phyloP scores from a whole-genome alignment of 768 basidiomycete genomes.

The Xanthoconium purpureum region DNA sequence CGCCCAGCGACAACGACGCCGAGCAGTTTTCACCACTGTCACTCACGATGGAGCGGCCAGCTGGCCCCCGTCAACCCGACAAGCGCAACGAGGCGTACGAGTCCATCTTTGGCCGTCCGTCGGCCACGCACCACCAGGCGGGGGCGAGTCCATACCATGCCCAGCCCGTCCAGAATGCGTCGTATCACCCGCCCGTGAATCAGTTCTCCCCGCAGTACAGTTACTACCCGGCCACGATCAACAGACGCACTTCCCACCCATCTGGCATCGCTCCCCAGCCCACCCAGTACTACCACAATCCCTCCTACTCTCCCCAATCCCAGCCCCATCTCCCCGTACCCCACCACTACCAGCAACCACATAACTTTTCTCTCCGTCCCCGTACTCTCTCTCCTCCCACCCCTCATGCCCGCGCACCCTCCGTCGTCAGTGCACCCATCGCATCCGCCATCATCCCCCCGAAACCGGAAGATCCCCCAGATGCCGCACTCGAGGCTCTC shows the following conservation, averaged over 20 bases:
- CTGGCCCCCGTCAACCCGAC: slow-evolving; percentile 62
- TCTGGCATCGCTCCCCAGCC: slow-evolving; percentile 36
- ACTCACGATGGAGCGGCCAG: slow-evolving; percentile 46
- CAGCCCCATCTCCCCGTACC: slow-evolving; percentile 17
- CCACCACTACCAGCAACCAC: slow-evolving; percentile 15
- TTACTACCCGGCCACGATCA: slow-evolving; percentile 39
- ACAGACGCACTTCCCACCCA: slow-evolving; percentile 48
- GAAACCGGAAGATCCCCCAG: slow-evolving; percentile 49
- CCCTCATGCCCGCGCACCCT: slow-evolving; percentile 46
- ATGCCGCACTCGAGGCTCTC: slow-evolving; percentile 42
- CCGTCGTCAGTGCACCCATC: slow-evolving; percentile 44
- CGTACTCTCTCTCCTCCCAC: slow-evolving; percentile 39
- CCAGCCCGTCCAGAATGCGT: slow-evolving; percentile 15
- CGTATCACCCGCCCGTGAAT: slow-evolving; percentile 23
- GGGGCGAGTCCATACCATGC: slow-evolving; percentile 11
- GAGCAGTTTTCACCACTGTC: background rate
- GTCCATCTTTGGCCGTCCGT: slow-evolving; percentile 81
- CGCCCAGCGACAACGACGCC: slow-evolving; percentile 4
- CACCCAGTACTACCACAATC: slow-evolving; percentile 21
- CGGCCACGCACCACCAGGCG: slow-evolving; percentile 48
- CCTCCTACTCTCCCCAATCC: slow-evolving; percentile 31
- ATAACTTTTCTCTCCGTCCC: slow-evolving; percentile 23
- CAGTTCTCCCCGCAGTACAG: slow-evolving; percentile 39
- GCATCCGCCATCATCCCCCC: slow-evolving; percentile 44
- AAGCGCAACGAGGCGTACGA: slow-evolving; percentile 82